These are phyloP conservation scores for Fusarium dimerum DNA, from an alignment of 2,329 filamentous ascomycete genomes.

Conservation along the genomic window DNA sequence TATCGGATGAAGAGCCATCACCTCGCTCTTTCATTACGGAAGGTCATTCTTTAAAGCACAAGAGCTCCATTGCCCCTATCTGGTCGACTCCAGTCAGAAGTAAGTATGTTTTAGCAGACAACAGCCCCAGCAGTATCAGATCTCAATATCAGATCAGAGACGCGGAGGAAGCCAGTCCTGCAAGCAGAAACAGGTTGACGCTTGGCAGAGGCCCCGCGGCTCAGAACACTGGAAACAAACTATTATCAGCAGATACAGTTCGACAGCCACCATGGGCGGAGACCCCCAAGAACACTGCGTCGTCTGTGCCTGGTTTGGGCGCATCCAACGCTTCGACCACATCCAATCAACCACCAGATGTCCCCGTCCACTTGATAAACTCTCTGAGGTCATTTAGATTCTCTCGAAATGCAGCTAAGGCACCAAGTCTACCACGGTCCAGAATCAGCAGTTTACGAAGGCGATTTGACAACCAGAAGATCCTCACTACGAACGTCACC, in stretches of 20 bases:
- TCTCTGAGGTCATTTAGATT: constrained; percentile 8
- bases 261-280: constrained; percentile 16
- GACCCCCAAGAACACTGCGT: constrained; percentile 27
- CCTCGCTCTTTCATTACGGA: constrained; percentile 5
- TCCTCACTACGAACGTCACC: constrained; percentile 8
- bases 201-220: background rate
- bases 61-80: constrained; percentile 6
- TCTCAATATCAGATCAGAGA: constrained; percentile 14
- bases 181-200: background rate
- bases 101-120: constrained; percentile 2
- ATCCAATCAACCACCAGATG: constrained; percentile 1
- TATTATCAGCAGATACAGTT: background rate
- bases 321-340: constrained; percentile 1
- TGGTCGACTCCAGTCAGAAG: background rate
- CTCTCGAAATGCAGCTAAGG: background rate
- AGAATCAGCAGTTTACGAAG: constrained; percentile 26
- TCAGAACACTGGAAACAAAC: background rate
- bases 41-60: constrained; percentile 14
- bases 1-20: constrained; percentile 1
- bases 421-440: constrained; percentile 16
- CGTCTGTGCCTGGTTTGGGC: constrained; percentile 8
- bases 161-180: background rate
- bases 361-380: background rate
- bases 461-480: constrained; percentile 19
- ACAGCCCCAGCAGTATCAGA: constrained; percentile 18